These are phyloP conservation scores for Pichia eremophila DNA, from an alignment of 805 yeast species.

Conservation along the genomic window DNA sequence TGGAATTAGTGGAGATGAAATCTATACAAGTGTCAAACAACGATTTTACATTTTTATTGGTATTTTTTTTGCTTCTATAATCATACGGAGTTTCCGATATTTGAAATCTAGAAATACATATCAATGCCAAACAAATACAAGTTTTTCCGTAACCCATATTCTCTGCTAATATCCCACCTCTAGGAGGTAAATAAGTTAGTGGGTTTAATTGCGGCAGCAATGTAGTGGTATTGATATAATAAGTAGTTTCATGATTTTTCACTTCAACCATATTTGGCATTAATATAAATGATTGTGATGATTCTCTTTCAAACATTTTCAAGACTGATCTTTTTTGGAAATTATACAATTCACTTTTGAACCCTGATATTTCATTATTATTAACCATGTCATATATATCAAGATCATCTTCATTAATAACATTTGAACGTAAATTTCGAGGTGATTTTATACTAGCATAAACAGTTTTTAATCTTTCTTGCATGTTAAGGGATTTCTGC, in stretches of 20 bases:
- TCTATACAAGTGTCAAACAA: conserved; percentile 35
- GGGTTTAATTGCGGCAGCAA: conserved; percentile 29
- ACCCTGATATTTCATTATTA: conserved; percentile 32
- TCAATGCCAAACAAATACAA: conserved; percentile 46
- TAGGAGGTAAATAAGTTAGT: conserved; percentile 36
- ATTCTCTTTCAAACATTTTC: conserved; percentile 50
- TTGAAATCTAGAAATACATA: conserved; percentile 47
- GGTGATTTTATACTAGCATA: conserved; percentile 31
- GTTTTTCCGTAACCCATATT: conserved; percentile 66
- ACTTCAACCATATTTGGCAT: conserved; percentile 17
- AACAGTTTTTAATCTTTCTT: conserved; percentile 18
- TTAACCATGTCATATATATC: conserved; percentile 17
- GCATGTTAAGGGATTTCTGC: not conserved
- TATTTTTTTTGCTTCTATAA: conserved; percentile 1
- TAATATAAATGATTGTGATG: conserved; percentile 17
- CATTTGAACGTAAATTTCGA: conserved; percentile 6
- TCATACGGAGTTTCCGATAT: conserved; percentile 35
- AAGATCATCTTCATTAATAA: conserved; percentile 14
- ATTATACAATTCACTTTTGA: conserved; percentile 41
- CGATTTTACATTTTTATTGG: conserved; percentile 6
- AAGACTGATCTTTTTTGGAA: conserved; percentile 55
- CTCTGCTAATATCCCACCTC: conserved; percentile 58
- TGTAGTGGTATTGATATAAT: conserved; percentile 30
- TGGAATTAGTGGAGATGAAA: conserved; percentile 35
- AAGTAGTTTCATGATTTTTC: not conserved